These are phyloP conservation scores for Dillenia suffruticosa DNA, from an alignment of 164 flowering plant species.

Conservation along the genomic window DNA sequence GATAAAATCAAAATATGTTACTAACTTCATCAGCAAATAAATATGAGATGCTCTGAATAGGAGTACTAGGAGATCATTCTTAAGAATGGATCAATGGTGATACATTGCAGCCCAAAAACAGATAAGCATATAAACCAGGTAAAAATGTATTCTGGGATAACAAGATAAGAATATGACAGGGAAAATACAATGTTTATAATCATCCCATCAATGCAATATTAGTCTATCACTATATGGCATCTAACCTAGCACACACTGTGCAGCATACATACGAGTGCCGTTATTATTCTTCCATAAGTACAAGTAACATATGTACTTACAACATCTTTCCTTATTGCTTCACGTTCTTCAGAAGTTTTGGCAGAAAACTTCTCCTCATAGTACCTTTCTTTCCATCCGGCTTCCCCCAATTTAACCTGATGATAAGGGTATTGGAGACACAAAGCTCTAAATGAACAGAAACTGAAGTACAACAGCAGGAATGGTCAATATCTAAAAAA, in stretches of 20 bases:
- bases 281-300: too few species aligned
- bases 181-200: too few species aligned
- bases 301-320: conserved; percentile 37
- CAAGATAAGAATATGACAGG: neutral
- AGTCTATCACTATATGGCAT: too few species aligned
- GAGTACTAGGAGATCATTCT: too few species aligned
- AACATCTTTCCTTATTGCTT: conserved; percentile 71
- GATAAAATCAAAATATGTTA: neutral
- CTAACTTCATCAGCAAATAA: too few species aligned
- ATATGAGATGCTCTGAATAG: too few species aligned
- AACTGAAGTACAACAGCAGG: too few species aligned
- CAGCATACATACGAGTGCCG: too few species aligned
- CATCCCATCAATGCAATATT: too few species aligned
- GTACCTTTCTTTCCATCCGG: conserved; percentile 97
- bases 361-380: conserved; percentile 90
- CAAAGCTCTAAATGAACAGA: neutral
- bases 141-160: neutral
- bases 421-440: conserved; percentile 4
- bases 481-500: too few species aligned
- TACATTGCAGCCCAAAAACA: neutral
- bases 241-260: too few species aligned
- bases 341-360: conserved; percentile 63
- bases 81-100: too few species aligned
- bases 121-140: neutral
- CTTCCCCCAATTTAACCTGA: conserved; percentile 83